Evolutionary conservation across 345 rosid genomes (phyloP).

Genomic region (Chamaenerion angustifolium): DNA sequence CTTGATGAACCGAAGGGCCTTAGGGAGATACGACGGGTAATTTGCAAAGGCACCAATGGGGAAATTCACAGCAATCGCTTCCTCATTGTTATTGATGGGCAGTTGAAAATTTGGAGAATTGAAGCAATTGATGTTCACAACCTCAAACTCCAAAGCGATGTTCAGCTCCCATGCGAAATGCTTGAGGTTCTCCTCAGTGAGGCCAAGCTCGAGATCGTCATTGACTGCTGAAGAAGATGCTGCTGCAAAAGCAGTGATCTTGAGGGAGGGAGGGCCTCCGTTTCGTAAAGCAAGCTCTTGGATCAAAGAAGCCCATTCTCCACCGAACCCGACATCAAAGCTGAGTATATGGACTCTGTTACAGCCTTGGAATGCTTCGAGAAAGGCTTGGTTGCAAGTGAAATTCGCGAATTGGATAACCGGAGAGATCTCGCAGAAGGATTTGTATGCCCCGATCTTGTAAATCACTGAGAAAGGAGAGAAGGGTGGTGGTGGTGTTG

Average conservation of each 20-base stretch:
- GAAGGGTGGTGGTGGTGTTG: slow-evolving; percentile 15
- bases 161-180: slow-evolving; percentile 59
- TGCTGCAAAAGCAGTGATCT: slow-evolving; percentile 47
- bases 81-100: slow-evolving; percentile 20
- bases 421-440: slow-evolving; percentile 84
- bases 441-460: slow-evolving; percentile 70
- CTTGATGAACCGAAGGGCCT: slow-evolving; percentile 53
- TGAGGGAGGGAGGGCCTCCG: slow-evolving; percentile 43
- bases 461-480: slow-evolving; percentile 26
- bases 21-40: slow-evolving; percentile 39
- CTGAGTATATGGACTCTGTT: slow-evolving; percentile 65
- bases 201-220: slow-evolving; percentile 49
- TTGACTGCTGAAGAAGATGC: slow-evolving; percentile 26
- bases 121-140: slow-evolving; percentile 43
- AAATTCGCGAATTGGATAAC: slow-evolving; percentile 73
- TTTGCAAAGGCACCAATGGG: slow-evolving; percentile 44
- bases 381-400: slow-evolving; percentile 74
- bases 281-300: slow-evolving; percentile 64
- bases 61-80: slow-evolving; percentile 65
- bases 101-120: slow-evolving; percentile 33
- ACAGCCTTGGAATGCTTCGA: slow-evolving; percentile 49
- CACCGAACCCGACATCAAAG: slow-evolving; percentile 81
- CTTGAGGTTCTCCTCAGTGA: slow-evolving; percentile 60
- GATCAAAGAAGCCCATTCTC: slow-evolving; percentile 90
- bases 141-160: slow-evolving; percentile 53